A percentile compares a stretch with the other conserved stretches of the same genome.
phyloP scores from a whole-genome alignment of 345 rosid species.

The Xanthoceras sorbifolium region DNA sequence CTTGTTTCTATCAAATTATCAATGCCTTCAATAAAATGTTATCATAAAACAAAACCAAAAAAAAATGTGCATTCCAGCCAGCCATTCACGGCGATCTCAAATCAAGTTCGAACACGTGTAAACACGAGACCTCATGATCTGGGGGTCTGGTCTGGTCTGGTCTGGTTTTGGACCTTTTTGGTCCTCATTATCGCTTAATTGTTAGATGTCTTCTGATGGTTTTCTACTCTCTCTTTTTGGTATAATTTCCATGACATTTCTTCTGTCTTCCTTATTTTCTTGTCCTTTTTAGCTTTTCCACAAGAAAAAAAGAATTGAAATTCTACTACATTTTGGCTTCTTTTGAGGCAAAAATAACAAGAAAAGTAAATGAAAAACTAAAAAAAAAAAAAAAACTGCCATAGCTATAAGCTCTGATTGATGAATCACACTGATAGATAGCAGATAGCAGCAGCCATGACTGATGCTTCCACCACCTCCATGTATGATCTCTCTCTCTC shows the following conservation, averaged over 20 bases:
- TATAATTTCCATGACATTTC: neutral
- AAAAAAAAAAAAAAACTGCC: neutral
- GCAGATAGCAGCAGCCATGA: neutral
- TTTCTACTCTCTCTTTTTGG: neutral
- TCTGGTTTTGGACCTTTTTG: neutral
- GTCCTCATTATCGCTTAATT: neutral
- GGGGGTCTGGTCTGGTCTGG: neutral
- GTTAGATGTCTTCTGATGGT: no score
- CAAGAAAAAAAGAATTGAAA: neutral
- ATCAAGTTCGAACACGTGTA: neutral
- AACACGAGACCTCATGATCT: neutral
- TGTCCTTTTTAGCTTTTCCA: neutral
- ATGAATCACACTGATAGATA: neutral
- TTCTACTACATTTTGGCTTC: neutral
- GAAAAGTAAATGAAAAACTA: no score
- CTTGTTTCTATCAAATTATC: neutral
- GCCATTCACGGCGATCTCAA: neutral
- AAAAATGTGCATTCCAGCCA: neutral
- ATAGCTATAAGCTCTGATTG: neutral
- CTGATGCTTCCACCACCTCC: neutral
- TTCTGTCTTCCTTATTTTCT: neutral
- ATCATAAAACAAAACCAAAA: no score
- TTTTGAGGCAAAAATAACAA: no score
- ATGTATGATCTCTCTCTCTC: slow-evolving; percentile 8
- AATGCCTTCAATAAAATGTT: no score